Conservation (phyloP, 2,329 filamentous ascomycete species). For the Zymoseptoria pseudotritici region DNA sequence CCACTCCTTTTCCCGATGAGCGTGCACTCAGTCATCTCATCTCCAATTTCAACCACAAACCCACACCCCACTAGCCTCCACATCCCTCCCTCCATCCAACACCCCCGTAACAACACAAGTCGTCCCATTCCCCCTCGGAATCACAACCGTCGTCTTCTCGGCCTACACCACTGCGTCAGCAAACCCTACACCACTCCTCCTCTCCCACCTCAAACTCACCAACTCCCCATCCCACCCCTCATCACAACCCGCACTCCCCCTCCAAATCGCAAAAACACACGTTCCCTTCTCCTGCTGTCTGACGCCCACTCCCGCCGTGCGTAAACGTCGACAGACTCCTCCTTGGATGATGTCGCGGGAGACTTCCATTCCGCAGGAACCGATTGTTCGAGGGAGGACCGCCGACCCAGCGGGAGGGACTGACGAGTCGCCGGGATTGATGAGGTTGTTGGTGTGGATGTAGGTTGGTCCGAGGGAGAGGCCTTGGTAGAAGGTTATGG, state of each 20-base stretch:
- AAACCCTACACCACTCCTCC: background rate
- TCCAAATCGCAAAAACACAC: slow-evolving; percentile 18
- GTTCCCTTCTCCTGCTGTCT: slow-evolving; percentile 9
- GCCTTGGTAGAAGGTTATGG: slow-evolving; percentile 8
- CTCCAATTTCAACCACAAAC: slow-evolving; percentile 14
- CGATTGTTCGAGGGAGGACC: background rate
- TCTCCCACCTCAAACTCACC: slow-evolving; percentile 2
- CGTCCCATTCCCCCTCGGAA: slow-evolving; percentile 9
- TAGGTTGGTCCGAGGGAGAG: slow-evolving; percentile 1
- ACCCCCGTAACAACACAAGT: slow-evolving; percentile 19
- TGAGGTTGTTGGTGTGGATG: background rate
- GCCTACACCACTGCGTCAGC: background rate
- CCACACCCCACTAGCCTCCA: slow-evolving; percentile 20
- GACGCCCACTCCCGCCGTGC: slow-evolving; percentile 13
- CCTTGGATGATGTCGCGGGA: slow-evolving; percentile 9
- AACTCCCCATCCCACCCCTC: slow-evolving; percentile 2
- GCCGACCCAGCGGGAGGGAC: slow-evolving; percentile 7
- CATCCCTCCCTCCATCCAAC: slow-evolving; percentile 18
- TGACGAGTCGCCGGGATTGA: slow-evolving; percentile 6
- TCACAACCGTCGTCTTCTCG: slow-evolving; percentile 9
- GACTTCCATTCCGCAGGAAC: slow-evolving; percentile 10
- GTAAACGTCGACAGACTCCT: slow-evolving; percentile 12
- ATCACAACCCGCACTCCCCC: slow-evolving; percentile 16
- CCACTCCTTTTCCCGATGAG: too few relatives aligned
- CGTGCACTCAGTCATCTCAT: background rate